Base-by-base conservation (phyloP, 352 stramenopile species). In the Aphanomyces euteiches region DNA sequence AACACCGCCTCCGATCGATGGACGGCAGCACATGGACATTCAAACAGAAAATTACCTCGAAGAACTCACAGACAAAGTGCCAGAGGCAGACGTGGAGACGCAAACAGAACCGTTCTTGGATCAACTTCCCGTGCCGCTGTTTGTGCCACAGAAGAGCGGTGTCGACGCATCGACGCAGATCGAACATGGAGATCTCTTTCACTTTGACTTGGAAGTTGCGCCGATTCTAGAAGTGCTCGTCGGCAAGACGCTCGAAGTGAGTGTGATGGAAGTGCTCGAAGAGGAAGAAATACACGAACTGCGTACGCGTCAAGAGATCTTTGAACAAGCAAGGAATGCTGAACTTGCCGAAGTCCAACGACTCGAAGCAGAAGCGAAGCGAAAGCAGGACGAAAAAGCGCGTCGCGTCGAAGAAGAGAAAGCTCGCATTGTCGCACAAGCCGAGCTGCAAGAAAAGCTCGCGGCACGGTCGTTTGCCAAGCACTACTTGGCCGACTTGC, bases 41-140 rank as follows among this genome's bases (percentile, higher is more conserved):
- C 94, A 98, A 77, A 98, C 94, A 1, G 94, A 98, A 68, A 96
- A 89, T 57, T 98, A 96, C 76, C 79, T 98, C 1, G 94, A 98
- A 66, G 93, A 98, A 69, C 85, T 98, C 45, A 93, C 86, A 2
- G 94, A 98, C 73, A 79, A 85, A 54, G 92, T 92, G 47, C 82
- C 90, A 0, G 93, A 98, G 74, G 73, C 82, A 7, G 88, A 97
- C 67, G 82, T 80, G 8, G 88, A 94, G 71, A 98, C 91, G 17
- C 94, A 98, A 72, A 98, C 94, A 0, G 91, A 98, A 72, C 79
- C 89, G 15, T 78, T 96, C 56, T 72, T 97, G 67, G 92, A 98
- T 72, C 75, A 95, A 38, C 79, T 88, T 5, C 77, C 88, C 3
- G 74, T 74, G 17, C 79, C 96, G 15, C 78, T 91, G 3, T 98